These are phyloP conservation scores for Beauveria varroae DNA, from an alignment of 2,329 filamentous ascomycete genomes.

Conservation along the genomic window DNA sequence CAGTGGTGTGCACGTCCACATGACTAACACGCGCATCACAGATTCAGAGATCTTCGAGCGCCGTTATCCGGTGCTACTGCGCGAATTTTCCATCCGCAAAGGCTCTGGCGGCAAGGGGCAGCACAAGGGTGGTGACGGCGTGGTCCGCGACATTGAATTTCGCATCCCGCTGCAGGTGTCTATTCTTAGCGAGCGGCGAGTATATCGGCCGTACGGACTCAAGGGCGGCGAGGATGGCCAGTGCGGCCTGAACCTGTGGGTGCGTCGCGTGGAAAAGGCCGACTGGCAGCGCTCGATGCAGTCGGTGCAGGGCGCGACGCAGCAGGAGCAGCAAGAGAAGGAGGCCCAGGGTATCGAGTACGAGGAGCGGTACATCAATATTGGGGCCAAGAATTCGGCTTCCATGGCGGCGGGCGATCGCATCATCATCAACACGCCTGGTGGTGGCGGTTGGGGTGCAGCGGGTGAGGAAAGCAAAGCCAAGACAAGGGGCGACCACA, in stretches of 20 bases:
- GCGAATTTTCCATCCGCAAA: constrained; percentile 59
- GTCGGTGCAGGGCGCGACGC: constrained; percentile 26
- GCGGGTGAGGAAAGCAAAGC: constrained; percentile 49
- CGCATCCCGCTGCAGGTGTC: constrained; percentile 68
- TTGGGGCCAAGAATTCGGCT: constrained; percentile 75
- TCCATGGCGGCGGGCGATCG: constrained; percentile 68
- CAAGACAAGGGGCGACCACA: constrained; percentile 45
- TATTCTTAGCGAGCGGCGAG: constrained; percentile 70
- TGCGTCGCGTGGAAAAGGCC: constrained; percentile 59
- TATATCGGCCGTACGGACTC: constrained; percentile 72
- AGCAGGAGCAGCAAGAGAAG: constrained; percentile 19
- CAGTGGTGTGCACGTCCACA: constrained; percentile 37
- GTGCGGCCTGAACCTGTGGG: constrained; percentile 82
- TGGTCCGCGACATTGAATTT: constrained; percentile 73
- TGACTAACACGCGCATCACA: constrained; percentile 78
- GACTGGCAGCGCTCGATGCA: constrained; percentile 39
- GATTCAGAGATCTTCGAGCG: constrained; percentile 38
- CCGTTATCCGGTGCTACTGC: constrained; percentile 62
- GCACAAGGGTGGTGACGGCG: constrained; percentile 64
- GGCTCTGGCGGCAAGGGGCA: constrained; percentile 59
- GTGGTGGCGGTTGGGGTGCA: constrained; percentile 69
- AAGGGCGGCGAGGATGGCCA: constrained; percentile 72
- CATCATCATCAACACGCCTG: constrained; percentile 71
- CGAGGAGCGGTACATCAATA: constrained; percentile 58
- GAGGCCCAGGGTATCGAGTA: constrained; percentile 34